Evolutionary conservation across 75 land plant species (phyloP), one percentile per base, ranked within the genome.

Genomic region (Sequoiadendron giganteum): DNA sequence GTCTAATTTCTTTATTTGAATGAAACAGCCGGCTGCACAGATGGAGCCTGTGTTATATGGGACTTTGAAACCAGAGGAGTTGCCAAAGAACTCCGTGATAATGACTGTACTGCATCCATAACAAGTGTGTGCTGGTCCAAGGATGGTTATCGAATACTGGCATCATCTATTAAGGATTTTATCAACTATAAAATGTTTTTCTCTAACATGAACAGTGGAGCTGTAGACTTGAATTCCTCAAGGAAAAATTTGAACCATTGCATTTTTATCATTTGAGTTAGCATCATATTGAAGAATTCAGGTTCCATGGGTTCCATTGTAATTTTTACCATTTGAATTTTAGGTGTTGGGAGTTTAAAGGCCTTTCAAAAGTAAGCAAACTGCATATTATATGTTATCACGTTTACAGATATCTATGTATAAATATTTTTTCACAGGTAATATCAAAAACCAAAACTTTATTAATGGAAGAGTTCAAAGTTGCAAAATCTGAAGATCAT

Each of bases 101-200:
- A 93, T 82, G 94, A 93, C 25, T 88, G 91, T 84, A 78, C 85
- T 86, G 91, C 95, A 68, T 86, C 98, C 28, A 92, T 98, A 56
- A 96, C 99, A 87, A 96, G 97, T 88, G 96, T 98, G 97, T 88
- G 96, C 96, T 98, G 98, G 98, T 98, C 99, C 28, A 98, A 96
- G 87, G 90, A 90, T 91, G 98, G 98, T 15, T 95, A 93, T 78
- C 90, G 87, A 18, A 89, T 98, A 78, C 92, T 98, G 92, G 92
- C 95, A 36, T 95, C 99, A 49, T 93, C 97, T 25, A 93, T 93
- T 54, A 28, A 65, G 25, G n/a, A 8, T 5, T 55, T 68, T 6
- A 15, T n/a, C 72, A 68, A 68, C 30, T 68, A 68, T 68, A 28
- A 68, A 1, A 28, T n/a, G 30, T 68, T 68, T 68, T 8, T 3